Conservation (phyloP, 140 eudicot species). For the Anethum foeniculum region DNA sequence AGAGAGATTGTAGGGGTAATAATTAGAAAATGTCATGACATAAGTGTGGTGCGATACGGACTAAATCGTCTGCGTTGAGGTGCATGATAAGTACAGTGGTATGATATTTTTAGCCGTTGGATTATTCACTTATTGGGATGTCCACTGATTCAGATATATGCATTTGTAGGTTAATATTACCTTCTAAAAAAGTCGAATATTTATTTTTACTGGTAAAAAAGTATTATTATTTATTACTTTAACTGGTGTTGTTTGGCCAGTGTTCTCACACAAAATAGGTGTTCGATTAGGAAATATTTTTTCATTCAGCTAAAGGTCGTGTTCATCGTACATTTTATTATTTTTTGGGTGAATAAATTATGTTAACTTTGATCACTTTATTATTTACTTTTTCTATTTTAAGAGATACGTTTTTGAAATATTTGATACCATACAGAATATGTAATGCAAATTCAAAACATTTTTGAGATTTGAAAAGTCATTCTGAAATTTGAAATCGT, state of each 20-base stretch:
- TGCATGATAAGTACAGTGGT: not conserved
- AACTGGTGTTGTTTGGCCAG: not conserved
- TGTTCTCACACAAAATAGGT: not conserved
- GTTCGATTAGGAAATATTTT: not conserved
- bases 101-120: not conserved
- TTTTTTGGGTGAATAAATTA: no score
- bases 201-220: not conserved
- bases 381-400: no score
- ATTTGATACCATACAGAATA: no score
- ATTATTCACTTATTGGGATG: not conserved
- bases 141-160: not conserved
- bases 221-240: no score
- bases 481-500: no score
- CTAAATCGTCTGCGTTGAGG: not conserved
- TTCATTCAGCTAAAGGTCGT: not conserved
- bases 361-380: no score
- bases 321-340: not conserved
- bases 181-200: not conserved
- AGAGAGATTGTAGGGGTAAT: not conserved
- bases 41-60: constrained; percentile 4
- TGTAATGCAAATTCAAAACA: no score
- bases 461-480: no score
- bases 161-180: not conserved
- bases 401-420: no score
- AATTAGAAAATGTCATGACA: not conserved